These are phyloP conservation scores for Usnea hakonensis DNA, from an alignment of 495 filamentous ascomycete species.

Conservation along the genomic window DNA sequence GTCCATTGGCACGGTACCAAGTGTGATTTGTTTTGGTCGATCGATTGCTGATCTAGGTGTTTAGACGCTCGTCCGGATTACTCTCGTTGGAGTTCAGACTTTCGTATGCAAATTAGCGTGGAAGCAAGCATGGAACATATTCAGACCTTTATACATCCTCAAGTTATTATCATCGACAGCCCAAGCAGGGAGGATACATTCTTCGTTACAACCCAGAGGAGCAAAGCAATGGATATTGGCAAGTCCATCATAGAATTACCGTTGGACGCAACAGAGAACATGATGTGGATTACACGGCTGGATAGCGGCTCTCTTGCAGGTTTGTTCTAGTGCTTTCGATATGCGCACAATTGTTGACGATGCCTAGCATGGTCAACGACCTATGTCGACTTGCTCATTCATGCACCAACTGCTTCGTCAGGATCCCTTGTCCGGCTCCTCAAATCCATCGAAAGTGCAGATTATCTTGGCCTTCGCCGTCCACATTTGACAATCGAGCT, in stretches of 20 bases:
- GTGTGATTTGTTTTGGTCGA: background rate
- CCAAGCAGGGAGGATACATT: constrained; percentile 38
- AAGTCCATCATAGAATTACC: constrained; percentile 63
- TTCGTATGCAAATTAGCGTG: constrained; percentile 45
- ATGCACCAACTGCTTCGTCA: constrained; percentile 57
- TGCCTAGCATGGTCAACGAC: constrained; percentile 62
- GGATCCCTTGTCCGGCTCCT: constrained; percentile 68
- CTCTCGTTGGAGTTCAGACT: constrained; percentile 39
- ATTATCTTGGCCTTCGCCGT: constrained; percentile 55
- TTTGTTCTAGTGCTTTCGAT: constrained; percentile 30
- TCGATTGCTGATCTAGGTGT: constrained; percentile 17
- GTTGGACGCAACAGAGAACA: constrained; percentile 43
- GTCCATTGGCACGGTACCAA: constrained; percentile 47
- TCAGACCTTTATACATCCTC: constrained; percentile 41
- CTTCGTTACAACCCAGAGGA: constrained; percentile 47
- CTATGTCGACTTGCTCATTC: constrained; percentile 67
- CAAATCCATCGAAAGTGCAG: constrained; percentile 60
- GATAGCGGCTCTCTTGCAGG: constrained; percentile 62
- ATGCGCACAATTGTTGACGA: constrained; percentile 15
- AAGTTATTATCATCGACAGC: constrained; percentile 44
- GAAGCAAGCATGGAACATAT: constrained; percentile 37
- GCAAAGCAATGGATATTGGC: constrained; percentile 34
- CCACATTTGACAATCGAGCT: constrained; percentile 78
- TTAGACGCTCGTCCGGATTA: constrained; percentile 45
- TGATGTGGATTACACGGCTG: constrained; percentile 70